phyloP scores from a whole-genome alignment of 495 filamentous ascomycete species.

The Annulohypoxylon stygium region DNA sequence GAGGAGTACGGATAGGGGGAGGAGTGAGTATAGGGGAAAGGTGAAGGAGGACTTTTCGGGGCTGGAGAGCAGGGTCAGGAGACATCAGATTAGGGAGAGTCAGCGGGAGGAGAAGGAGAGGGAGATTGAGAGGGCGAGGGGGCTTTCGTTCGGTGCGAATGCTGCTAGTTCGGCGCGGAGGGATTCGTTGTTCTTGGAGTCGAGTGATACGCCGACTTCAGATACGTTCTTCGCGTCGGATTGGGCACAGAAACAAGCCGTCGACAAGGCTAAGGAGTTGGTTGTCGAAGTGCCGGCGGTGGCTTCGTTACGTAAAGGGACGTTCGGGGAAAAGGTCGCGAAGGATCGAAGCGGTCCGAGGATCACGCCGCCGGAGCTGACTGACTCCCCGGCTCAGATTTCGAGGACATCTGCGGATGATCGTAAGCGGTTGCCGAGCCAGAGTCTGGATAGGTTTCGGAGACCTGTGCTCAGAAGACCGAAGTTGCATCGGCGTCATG shows the following conservation, averaged over 20 bases:
- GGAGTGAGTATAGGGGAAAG: not conserved
- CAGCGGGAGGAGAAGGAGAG: not conserved
- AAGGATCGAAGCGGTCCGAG: not conserved
- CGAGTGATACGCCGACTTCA: not conserved
- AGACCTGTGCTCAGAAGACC: not conserved
- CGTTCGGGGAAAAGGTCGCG: not conserved
- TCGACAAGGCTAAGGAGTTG: not conserved
- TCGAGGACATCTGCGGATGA: not conserved
- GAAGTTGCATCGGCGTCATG: not conserved
- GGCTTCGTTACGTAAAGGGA: not conserved
- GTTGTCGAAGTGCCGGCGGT: not conserved
- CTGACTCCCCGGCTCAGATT: not conserved
- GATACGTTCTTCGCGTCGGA: slow-evolving; percentile 40
- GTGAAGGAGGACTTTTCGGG: not conserved
- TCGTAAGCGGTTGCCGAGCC: slow-evolving; percentile 27
- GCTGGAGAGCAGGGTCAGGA: not conserved
- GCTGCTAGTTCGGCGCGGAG: not conserved
- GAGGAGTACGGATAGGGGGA: not conserved
- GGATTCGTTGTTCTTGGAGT: slow-evolving; percentile 28
- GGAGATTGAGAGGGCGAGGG: not conserved
- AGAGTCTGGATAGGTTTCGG: not conserved
- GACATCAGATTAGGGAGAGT: not conserved
- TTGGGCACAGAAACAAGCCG: slow-evolving; percentile 25
- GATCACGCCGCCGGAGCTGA: not conserved
- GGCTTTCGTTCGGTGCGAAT: not conserved